Evolutionary conservation across 2,329 filamentous ascomycete species (phyloP).

Genomic region (Hymenoscyphus salicellus): DNA sequence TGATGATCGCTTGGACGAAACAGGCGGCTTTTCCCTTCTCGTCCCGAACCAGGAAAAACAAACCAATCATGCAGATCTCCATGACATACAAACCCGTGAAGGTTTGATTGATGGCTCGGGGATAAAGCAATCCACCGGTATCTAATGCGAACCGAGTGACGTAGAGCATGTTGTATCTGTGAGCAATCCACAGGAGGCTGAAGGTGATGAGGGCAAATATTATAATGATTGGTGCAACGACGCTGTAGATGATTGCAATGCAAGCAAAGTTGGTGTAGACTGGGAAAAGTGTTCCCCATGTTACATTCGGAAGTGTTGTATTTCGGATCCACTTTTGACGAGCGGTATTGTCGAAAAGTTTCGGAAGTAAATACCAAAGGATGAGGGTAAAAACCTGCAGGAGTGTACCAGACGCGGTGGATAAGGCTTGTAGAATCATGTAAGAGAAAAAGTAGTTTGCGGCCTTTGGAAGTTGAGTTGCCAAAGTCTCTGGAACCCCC

Average conservation of each 20-base stretch:
- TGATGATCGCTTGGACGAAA: slow-evolving; percentile 74
- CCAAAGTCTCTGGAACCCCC: slow-evolving; percentile 69
- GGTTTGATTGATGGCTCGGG: slow-evolving; percentile 88
- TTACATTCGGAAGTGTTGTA: slow-evolving; percentile 70
- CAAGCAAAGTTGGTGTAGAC: slow-evolving; percentile 96
- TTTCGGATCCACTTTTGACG: slow-evolving; percentile 82
- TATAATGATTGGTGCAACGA: slow-evolving; percentile 86
- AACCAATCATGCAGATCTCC: slow-evolving; percentile 82
- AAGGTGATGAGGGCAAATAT: slow-evolving; percentile 94
- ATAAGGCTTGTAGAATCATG: slow-evolving; percentile 91
- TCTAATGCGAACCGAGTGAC: slow-evolving; percentile 86
- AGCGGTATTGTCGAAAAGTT: slow-evolving; percentile 77
- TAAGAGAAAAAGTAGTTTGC: slow-evolving; percentile 99
- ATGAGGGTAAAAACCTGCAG: slow-evolving; percentile 78
- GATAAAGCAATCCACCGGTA: slow-evolving; percentile 89
- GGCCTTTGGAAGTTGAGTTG: slow-evolving; percentile 75
- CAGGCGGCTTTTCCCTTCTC: slow-evolving; percentile 55
- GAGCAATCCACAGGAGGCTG: slow-evolving; percentile 84
- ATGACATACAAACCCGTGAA: slow-evolving; percentile 95
- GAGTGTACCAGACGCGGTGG: slow-evolving; percentile 83
- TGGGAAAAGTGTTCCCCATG: slow-evolving; percentile 93
- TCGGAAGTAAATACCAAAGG: slow-evolving; percentile 77
- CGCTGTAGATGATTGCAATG: slow-evolving; percentile 83
- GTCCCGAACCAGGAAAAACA: slow-evolving; percentile 77
- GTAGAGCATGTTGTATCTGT: slow-evolving; percentile 95